A percentile compares a stretch with the other conserved stretches of the same genome.
Conservation (phyloP, 2,329 filamentous ascomycete species). For the Didymella exigua region DNA sequence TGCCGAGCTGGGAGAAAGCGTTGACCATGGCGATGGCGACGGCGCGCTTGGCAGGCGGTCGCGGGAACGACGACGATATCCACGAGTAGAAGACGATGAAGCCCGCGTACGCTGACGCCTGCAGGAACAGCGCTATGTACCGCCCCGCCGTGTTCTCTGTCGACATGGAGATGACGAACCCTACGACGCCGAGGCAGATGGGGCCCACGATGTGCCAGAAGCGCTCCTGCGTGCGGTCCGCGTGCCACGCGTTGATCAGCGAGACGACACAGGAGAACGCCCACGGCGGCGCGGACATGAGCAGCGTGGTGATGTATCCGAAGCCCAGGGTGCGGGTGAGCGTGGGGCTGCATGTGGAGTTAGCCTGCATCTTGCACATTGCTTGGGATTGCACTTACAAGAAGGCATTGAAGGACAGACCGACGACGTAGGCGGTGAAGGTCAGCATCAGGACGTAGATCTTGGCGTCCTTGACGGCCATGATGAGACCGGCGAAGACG, state of each 20-base stretch:
- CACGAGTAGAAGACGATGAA: slow-evolving; percentile 49
- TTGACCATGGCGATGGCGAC: slow-evolving; percentile 67
- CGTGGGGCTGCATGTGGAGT: too few relatives aligned
- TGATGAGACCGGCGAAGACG: slow-evolving; percentile 59
- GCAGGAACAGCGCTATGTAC: slow-evolving; percentile 45
- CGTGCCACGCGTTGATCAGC: slow-evolving; percentile 58
- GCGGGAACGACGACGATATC: slow-evolving; percentile 52
- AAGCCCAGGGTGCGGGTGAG: slow-evolving; percentile 48
- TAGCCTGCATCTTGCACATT: too few relatives aligned
- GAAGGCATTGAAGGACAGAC: slow-evolving; percentile 48
- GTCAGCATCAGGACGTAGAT: slow-evolving; percentile 69
- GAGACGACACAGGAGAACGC: slow-evolving; percentile 53
- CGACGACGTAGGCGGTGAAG: slow-evolving; percentile 66
- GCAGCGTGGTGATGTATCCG: slow-evolving; percentile 45
- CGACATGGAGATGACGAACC: slow-evolving; percentile 50
- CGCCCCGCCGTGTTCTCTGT: slow-evolving; percentile 39
- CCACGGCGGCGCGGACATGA: slow-evolving; percentile 57
- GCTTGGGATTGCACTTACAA: too few relatives aligned
- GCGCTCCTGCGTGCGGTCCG: slow-evolving; percentile 57
- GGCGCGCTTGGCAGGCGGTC: slow-evolving; percentile 65
- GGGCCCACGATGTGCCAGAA: slow-evolving; percentile 59
- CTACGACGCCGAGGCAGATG: slow-evolving; percentile 50
- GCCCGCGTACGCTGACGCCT: slow-evolving; percentile 49
- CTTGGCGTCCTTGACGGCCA: slow-evolving; percentile 66
- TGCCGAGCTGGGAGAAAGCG: slow-evolving; percentile 50